Evolutionary conservation across 2,329 filamentous ascomycete species (phyloP).

Genomic region (Epicoccum sorghinum): DNA sequence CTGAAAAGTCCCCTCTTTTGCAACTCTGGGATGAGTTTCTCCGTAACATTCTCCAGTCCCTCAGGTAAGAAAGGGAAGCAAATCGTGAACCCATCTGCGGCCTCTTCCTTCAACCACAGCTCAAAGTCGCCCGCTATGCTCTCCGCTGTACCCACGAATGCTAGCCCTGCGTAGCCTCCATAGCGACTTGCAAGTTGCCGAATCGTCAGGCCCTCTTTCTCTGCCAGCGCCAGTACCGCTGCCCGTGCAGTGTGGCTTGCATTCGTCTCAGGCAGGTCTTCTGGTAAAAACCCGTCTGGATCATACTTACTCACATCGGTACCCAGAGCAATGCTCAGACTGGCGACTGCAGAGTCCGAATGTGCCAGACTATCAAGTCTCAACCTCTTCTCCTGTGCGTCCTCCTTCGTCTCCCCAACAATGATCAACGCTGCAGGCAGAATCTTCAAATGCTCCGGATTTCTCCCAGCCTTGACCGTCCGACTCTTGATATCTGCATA

Average conservation of each 20-base stretch:
- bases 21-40: constrained; percentile 32
- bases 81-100: constrained; percentile 76
- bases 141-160: constrained; percentile 61
- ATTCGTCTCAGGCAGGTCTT: constrained; percentile 56
- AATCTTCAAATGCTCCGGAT: constrained; percentile 66
- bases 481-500: constrained; percentile 61
- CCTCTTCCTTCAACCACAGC: constrained; percentile 68
- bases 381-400: constrained; percentile 66
- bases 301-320: constrained; percentile 65
- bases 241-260: constrained; percentile 23
- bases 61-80: constrained; percentile 41
- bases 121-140: constrained; percentile 71
- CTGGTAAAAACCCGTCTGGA: constrained; percentile 57
- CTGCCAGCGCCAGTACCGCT: constrained; percentile 21
- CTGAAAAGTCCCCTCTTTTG: constrained; percentile 40
- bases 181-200: constrained; percentile 64
- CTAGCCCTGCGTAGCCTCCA: constrained; percentile 66
- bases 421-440: constrained; percentile 70
- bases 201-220: constrained; percentile 70
- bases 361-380: constrained; percentile 55
- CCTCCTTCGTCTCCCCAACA: constrained; percentile 67
- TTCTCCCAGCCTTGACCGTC: constrained; percentile 53
- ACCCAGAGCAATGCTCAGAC: constrained; percentile 66
- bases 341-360: constrained; percentile 66
- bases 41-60: constrained; percentile 30